Conservation (phyloP, 2,329 filamentous ascomycete genomes). For the Trichoderma sp. region DNA sequence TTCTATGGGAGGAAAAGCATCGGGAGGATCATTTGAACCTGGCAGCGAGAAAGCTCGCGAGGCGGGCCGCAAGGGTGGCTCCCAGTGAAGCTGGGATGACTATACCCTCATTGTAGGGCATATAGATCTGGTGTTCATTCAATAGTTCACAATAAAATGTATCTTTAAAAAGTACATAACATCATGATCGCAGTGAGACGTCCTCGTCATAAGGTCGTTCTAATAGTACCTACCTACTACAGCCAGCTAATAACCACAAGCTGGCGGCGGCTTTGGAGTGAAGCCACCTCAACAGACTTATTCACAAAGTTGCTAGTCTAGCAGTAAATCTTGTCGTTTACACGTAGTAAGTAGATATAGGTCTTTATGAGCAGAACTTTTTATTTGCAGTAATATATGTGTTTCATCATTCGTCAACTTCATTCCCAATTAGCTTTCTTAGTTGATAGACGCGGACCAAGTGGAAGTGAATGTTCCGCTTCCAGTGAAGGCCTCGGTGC, state of each 20-base stretch:
- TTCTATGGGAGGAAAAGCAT: slow-evolving; percentile 58
- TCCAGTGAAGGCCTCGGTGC: slow-evolving; percentile 16
- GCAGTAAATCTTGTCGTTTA: too few relatives aligned
- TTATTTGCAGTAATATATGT: neutral
- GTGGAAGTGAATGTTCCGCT: slow-evolving; percentile 4
- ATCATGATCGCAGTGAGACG: neutral
- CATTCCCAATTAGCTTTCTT: neutral
- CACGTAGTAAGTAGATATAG: too few relatives aligned
- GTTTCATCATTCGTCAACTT: neutral
- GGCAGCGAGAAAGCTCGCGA: slow-evolving; percentile 57
- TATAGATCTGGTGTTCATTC: neutral
- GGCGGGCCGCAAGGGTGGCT: slow-evolving; percentile 58
- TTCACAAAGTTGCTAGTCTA: too few relatives aligned
- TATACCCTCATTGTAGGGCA: neutral
- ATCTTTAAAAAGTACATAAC: neutral
- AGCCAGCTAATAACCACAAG: too few relatives aligned
- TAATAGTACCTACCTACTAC: neutral
- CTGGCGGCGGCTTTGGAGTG: too few relatives aligned
- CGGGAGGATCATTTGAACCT: slow-evolving; percentile 57
- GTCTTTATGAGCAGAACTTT: neutral
- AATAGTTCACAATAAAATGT: neutral
- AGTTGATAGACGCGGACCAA: slow-evolving; percentile 11
- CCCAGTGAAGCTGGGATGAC: neutral
- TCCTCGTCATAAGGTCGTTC: neutral
- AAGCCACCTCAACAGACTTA: too few relatives aligned